These are phyloP conservation scores for Cryphonectria parasitica DNA, from an alignment of 2,329 filamentous ascomycete genomes.

Conservation along the genomic window DNA sequence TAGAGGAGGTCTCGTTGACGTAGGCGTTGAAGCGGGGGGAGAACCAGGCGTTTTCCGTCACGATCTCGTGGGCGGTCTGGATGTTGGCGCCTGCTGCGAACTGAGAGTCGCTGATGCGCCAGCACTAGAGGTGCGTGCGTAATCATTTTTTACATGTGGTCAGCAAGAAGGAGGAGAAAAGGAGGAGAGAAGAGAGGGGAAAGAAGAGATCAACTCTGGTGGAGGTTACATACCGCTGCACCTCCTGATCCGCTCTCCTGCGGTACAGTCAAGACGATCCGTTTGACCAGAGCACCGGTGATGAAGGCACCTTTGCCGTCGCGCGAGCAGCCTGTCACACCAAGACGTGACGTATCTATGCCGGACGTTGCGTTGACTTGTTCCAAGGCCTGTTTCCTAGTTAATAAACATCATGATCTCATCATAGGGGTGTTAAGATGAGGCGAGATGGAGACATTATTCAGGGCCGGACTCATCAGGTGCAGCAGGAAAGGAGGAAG, in stretches of 20 bases:
- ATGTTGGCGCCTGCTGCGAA: conserved; percentile 59
- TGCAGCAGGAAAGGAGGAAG: background rate
- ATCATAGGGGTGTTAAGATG: background rate
- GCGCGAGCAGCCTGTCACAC: conserved; percentile 66
- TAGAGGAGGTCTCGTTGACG: conserved; percentile 47
- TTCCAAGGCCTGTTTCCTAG: conserved; percentile 46
- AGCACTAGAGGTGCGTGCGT: conserved; percentile 44
- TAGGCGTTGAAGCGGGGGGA: conserved; percentile 58
- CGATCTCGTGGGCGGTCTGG: conserved; percentile 62
- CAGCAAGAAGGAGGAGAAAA: background rate
- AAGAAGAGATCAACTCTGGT: background rate
- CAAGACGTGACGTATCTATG: conserved; percentile 55
- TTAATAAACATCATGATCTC: no score
- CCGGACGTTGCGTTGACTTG: conserved; percentile 47
- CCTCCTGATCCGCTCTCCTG: conserved; percentile 67
- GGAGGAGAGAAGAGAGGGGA: no score
- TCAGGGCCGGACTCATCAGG: no score
- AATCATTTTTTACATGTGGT: background rate
- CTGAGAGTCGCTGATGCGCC: conserved; percentile 58
- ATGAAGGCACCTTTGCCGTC: conserved; percentile 68
- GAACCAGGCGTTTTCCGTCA: conserved; percentile 65
- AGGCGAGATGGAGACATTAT: no score
- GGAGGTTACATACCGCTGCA: conserved; percentile 43
- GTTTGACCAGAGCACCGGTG: conserved; percentile 60
- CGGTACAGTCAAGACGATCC: conserved; percentile 64